Base-by-base conservation (phyloP, 805 yeast species). In the Saccharomycopsis selenospora region DNA sequence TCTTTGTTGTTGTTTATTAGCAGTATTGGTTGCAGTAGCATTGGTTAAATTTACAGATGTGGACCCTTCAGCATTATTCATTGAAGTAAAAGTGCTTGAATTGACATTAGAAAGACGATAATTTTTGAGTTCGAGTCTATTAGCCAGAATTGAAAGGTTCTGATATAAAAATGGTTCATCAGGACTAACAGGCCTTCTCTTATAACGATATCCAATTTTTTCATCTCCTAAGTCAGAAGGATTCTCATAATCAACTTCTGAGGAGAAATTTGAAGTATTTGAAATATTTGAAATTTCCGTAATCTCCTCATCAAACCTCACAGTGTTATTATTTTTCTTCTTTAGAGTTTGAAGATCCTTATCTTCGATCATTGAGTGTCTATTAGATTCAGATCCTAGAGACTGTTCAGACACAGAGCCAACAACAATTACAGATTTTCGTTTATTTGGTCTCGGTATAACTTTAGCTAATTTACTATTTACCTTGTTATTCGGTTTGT, bases 251-350 rank as follows among this genome's bases (percentile, higher is more conserved):
- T 27, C 29, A 20, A 14, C 38, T 20, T 33, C 38, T 10, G 4
- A 17, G 6, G n/a, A 17, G 10, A 14, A 33, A 33, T 17, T 14
- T 6, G 38, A 33, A 17, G 6, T 20, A 14, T 33, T 14, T 5
- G 17, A 20, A 20, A 33, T 33, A 14, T 33, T 33, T 17, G 38
- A 33, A 14, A 33, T 33, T 18, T 47, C 51, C 2, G 54, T 50
- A 27, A 50, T 48, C 28, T 50, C 54, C 33, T 50, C 54, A 33
- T 50, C 49, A 20, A 50, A 50, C 20, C 54, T 38, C 7, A 50
- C 54, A 26, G 51, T 50, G 20, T 43, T 44, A 29, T 40, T 43
- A 5, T 24, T 43, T 38, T 42, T 49, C 18, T n/a, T 28, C 10
- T 17, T 29, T 17, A 33, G 38, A 7, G 38, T 33, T 20, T 33